Percentiles rank a stretch among this genome's conserved stretches.
Conservation (phyloP, 2,329 filamentous ascomycete species). For the Fusarium abutilonis region DNA sequence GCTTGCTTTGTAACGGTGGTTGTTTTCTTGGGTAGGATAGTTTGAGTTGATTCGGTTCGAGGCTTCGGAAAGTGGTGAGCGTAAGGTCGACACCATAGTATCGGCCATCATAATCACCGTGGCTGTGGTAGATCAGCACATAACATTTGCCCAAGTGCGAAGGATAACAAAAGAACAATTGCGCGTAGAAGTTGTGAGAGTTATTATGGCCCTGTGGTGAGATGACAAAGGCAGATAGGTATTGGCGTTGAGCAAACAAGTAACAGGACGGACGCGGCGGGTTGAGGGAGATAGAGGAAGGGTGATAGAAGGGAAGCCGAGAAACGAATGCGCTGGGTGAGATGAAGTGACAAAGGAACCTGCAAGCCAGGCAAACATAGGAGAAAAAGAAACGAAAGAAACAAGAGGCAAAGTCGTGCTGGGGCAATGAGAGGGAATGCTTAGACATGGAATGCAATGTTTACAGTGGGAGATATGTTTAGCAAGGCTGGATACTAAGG, state of each 20-base stretch:
- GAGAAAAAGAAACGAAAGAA: conserved; percentile 27
- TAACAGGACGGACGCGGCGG: conserved; percentile 12
- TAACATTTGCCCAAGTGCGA: conserved; percentile 44
- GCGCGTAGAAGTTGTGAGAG: conserved; percentile 7
- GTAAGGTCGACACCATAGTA: conserved; percentile 45
- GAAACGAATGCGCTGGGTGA: conserved; percentile 19
- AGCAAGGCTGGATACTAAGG: conserved; percentile 41
- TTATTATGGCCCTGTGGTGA: conserved; percentile 8
- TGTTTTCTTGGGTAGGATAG: conserved; percentile 44
- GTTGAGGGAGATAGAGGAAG: conserved; percentile 10
- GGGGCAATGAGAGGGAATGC: conserved; percentile 15
- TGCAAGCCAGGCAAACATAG: conserved; percentile 16
- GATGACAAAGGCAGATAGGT: conserved; percentile 1
- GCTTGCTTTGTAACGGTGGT: conserved; percentile 47
- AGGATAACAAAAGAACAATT: conserved; percentile 23
- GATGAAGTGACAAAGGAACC: conserved; percentile 18
- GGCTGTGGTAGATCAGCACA: conserved; percentile 48
- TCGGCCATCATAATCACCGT: conserved; percentile 49
- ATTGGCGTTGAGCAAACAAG: conserved; percentile 21
- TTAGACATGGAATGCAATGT: conserved; percentile 47
- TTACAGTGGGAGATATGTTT: conserved; percentile 42
- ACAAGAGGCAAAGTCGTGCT: conserved; percentile 32
- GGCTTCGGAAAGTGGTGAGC: conserved; percentile 59
- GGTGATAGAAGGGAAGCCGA: conserved; percentile 25
- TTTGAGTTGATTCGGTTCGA: conserved; percentile 59